phyloP scores from a whole-genome alignment of 352 stramenopile genomes.

The Globisporangium viniferum region DNA sequence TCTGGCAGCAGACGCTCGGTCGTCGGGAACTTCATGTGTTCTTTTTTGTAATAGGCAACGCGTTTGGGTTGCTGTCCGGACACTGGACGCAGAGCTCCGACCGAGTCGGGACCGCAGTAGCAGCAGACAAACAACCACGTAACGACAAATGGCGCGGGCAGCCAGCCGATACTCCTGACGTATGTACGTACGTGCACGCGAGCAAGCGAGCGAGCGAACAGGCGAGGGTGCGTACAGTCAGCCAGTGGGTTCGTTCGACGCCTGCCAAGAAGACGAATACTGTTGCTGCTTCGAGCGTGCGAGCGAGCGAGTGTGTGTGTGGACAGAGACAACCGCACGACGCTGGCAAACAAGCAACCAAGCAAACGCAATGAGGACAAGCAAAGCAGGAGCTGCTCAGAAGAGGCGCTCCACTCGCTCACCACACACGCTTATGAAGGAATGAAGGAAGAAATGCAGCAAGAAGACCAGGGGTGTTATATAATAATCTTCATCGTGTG shows the following conservation, averaged over 20 bases:
- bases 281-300: background rate
- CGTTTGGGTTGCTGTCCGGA: background rate
- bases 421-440: background rate
- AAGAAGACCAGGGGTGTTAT: background rate
- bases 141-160: background rate
- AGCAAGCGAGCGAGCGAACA: background rate
- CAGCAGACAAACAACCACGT: background rate
- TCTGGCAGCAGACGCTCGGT: conserved; percentile 10
- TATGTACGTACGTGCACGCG: background rate
- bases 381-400: background rate
- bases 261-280: background rate
- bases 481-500: background rate
- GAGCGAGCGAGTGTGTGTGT: background rate
- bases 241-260: background rate
- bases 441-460: background rate
- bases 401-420: background rate
- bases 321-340: background rate
- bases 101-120: background rate
- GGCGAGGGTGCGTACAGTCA: background rate
- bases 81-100: background rate
- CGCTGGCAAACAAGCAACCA: background rate
- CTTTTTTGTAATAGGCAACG: background rate
- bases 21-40: conserved; percentile 16
- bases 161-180: background rate
- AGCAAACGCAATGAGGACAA: background rate